Base-by-base conservation (phyloP, 2,329 filamentous ascomycete species). In the Aulographum hederae region DNA sequence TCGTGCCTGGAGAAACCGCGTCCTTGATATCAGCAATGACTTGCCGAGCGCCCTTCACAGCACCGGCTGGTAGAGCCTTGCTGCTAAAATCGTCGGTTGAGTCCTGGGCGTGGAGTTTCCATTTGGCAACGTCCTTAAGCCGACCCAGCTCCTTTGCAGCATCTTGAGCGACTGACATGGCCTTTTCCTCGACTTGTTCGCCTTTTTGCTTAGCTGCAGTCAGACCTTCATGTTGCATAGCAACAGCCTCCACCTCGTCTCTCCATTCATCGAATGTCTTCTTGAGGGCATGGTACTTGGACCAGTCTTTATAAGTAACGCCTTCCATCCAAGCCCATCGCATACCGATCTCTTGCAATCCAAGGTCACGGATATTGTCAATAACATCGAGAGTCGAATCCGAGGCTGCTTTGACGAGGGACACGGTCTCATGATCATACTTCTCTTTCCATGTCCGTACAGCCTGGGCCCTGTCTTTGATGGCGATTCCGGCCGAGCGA, bases 281-380 rank as follows among this genome's bases (percentile, higher is more conserved):
- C 58, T 80, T 91, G 35, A 98, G 63, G 37, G 79, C 72, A 51
- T 95, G 84, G 48, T 93, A 98, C 51, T 86, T 89, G 37, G 77
- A 72, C 89, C 89, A 98, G 51, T 98, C 84, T 52, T 91, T 85
- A 63, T 98, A 94, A 2, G 86, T 92, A 38, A 98, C 70, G 19
- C 82, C 82, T 35, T 95, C 84, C 58, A 84, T 89, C 76, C 81
- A 92, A 10, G 86, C 84, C 85, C 89, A 98, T 37, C 58, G 67
- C 73, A 91, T 86, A 34, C 85, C 85, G 33, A 94, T 82, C 50
- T 91, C 81, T 49, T 92, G 81, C 20, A 94, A 65, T 4, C 84
- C 81, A 21, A 93, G 63, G 43, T 85, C 78, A 26, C 80, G 73
- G 37, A 89, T 85, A 46, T 72, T 70, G 39, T 86, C 78, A 19